phyloP scores from a whole-genome alignment of 108 stramenopile genomes.

The Stephanodiscus triporus region DNA sequence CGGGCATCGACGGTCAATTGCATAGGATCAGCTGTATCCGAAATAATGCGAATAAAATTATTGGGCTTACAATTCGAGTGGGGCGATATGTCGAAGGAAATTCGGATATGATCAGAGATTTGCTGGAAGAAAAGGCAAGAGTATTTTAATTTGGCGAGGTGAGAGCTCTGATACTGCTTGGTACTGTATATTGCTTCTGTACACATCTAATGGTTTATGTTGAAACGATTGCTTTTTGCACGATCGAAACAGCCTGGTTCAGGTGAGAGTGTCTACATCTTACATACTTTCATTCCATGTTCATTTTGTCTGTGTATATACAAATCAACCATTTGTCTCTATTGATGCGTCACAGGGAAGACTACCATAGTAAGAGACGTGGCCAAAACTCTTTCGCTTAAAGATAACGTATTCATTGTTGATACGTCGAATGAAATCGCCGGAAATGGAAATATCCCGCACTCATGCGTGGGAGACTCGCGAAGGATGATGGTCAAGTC shows the following conservation, averaged over 20 bases:
- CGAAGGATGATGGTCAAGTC: conserved; percentile 67
- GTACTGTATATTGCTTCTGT: conserved; percentile 1
- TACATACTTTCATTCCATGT: neutral
- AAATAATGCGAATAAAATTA: conserved; percentile 17
- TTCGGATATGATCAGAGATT: conserved; percentile 52
- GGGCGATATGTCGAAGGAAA: conserved; percentile 55
- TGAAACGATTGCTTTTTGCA: neutral
- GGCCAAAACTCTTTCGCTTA: conserved; percentile 38
- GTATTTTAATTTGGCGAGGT: conserved; percentile 48
- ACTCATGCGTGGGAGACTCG: conserved; percentile 59
- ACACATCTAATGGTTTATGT: neutral
- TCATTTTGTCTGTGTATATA: neutral
- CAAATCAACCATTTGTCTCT: too few species aligned
- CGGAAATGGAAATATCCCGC: conserved; percentile 62
- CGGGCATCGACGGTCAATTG: conserved; percentile 34
- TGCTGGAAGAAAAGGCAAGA: conserved; percentile 31
- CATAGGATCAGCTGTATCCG: conserved; percentile 33
- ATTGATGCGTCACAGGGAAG: conserved; percentile 18
- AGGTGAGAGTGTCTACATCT: too few species aligned
- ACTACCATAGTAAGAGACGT: conserved; percentile 58
- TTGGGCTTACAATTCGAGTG: conserved; percentile 58
- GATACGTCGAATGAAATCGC: conserved; percentile 76
- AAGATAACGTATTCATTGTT: conserved; percentile 52
- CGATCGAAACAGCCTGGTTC: neutral
- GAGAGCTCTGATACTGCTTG: conserved; percentile 24